Conservation (phyloP, 192 early-diverging fungal genomes). For the Funneliformis mosseae region DNA sequence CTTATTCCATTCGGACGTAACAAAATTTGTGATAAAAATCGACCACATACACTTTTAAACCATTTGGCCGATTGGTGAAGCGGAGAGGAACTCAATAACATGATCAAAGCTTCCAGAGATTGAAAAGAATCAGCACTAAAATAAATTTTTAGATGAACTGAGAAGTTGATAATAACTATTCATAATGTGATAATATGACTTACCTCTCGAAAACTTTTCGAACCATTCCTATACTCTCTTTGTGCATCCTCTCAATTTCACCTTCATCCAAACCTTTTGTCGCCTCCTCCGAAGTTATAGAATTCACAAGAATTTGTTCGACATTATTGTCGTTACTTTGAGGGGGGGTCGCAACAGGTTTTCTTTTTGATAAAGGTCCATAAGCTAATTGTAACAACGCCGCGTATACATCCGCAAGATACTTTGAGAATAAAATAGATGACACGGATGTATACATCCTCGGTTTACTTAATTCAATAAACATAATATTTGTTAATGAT, state of each 20-base stretch:
- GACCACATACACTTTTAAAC: constrained; percentile 65
- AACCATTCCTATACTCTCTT: constrained; percentile 34
- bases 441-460: constrained; percentile 58
- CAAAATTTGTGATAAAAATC: constrained; percentile 70
- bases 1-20: constrained; percentile 64
- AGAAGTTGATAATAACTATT: constrained; percentile 20
- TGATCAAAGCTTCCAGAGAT: constrained; percentile 68
- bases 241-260: neutral
- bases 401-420: constrained; percentile 68
- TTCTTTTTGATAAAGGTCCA: constrained; percentile 51
- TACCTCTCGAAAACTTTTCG: constrained; percentile 48
- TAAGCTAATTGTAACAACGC: constrained; percentile 70
- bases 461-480: constrained; percentile 31
- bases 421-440: constrained; percentile 54
- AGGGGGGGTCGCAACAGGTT: neutral
- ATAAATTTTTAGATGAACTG: constrained; percentile 39
- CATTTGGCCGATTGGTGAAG: constrained; percentile 58
- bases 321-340: neutral
- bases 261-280: constrained; percentile 11
- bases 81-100: constrained; percentile 59
- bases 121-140: constrained; percentile 54
- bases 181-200: neutral
- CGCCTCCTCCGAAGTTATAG: constrained; percentile 26
- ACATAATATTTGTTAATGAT: constrained; percentile 36
- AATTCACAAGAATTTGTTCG: neutral